Conservation (phyloP, 495 filamentous ascomycete species). For the Aspergillus cavernicola region DNA sequence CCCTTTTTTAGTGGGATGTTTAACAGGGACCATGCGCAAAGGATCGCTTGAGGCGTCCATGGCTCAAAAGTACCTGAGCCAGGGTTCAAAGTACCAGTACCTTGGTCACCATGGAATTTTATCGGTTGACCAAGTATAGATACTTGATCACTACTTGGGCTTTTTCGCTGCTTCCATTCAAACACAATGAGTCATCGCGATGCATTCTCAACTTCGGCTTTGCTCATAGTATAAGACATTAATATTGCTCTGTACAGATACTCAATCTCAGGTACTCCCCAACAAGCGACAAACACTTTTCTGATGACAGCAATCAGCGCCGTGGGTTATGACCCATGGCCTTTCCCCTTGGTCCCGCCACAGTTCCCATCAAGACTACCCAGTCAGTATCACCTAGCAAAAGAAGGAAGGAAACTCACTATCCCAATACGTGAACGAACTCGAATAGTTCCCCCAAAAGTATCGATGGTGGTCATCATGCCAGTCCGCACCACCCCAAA, state of each 20-base stretch:
- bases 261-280: background rate
- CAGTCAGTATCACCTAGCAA: background rate
- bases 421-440: constrained; percentile 99
- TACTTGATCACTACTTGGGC: background rate
- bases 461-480: constrained; percentile 95
- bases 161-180: background rate
- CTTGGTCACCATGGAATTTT: background rate
- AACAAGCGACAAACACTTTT: background rate
- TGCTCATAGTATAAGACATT: too few relatives aligned
- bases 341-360: constrained; percentile 21
- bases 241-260: background rate
- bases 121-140: background rate
- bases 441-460: constrained; percentile 96
- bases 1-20: constrained; percentile 4
- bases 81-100: constrained; percentile 5
- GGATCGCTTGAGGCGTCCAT: background rate
- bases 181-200: too few relatives aligned
- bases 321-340: constrained; percentile 1
- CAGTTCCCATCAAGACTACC: constrained; percentile 23
- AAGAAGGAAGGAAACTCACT: constrained; percentile 9
- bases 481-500: constrained; percentile 97
- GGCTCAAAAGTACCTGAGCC: constrained; percentile 4
- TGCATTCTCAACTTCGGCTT: too few relatives aligned
- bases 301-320: background rate
- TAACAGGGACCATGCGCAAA: background rate